Conservation (phyloP, 768 basidiomycete genomes). For the Macrolepiota dolichaula region DNA sequence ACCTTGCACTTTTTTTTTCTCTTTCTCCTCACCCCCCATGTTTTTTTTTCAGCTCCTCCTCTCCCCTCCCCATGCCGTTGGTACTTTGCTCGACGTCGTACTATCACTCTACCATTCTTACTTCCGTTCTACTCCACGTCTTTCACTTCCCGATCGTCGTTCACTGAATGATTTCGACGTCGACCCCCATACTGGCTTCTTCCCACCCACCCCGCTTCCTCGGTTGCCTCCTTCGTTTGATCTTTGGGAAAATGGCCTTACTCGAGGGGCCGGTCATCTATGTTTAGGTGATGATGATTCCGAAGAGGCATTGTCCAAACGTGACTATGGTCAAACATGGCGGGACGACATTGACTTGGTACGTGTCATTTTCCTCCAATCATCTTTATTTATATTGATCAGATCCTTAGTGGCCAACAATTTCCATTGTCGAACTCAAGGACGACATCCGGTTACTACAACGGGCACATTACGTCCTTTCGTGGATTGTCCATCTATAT, state of each 20-base stretch:
- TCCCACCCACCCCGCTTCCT: conserved; percentile 65
- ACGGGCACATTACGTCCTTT: conserved; percentile 85
- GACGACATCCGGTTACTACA: conserved; percentile 61
- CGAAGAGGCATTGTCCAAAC: conserved; percentile 43
- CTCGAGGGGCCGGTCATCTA: conserved; percentile 48
- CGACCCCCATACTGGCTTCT: conserved; percentile 72
- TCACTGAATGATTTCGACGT: conserved; percentile 52
- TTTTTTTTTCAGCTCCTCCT: conserved; percentile 45
- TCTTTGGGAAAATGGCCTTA: conserved; percentile 71
- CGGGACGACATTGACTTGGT: conserved; percentile 59
- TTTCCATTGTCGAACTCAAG: conserved; percentile 53
- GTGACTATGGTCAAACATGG: conserved; percentile 65
- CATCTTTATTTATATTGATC: background rate
- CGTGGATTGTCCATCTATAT: conserved; percentile 90
- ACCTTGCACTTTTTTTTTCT: background rate
- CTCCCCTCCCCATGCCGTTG: conserved; percentile 49
- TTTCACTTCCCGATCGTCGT: conserved; percentile 27
- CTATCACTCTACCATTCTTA: conserved; percentile 44
- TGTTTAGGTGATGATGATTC: conserved; percentile 56
- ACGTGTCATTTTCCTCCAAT: conserved; percentile 26
- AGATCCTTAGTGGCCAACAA: conserved; percentile 60
- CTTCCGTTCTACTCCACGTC: conserved; percentile 28
- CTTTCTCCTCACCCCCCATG: conserved; percentile 25
- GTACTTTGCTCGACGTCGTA: conserved; percentile 43
- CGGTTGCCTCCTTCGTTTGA: conserved; percentile 50